Conservation (phyloP, 208 protist genomes). For the Leishmania braziliensis region DNA sequence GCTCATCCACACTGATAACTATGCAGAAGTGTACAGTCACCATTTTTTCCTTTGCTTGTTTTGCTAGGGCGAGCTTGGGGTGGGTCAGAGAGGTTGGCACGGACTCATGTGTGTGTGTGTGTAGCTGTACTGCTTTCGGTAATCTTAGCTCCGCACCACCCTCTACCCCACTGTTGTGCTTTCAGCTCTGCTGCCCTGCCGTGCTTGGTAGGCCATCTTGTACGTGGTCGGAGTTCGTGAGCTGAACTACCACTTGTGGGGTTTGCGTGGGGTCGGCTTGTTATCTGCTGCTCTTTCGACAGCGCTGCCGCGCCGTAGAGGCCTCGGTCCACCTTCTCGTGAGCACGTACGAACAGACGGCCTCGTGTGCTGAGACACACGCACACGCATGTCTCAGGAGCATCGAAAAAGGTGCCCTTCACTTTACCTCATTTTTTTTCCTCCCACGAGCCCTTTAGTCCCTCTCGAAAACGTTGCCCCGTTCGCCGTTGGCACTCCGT, state of each 20-base stretch:
- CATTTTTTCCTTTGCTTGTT: constrained; percentile 7
- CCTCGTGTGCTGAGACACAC: neutral
- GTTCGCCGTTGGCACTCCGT: neutral
- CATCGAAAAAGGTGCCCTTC: neutral
- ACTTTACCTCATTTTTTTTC: neutral
- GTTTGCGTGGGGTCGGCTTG: neutral
- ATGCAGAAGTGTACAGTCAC: constrained; percentile 5
- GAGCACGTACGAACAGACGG: neutral
- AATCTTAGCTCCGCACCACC: neutral
- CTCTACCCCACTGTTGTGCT: neutral
- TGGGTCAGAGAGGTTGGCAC: neutral
- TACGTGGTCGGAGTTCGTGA: neutral
- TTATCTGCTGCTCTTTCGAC: no score
- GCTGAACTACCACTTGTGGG: neutral
- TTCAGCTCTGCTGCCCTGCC: neutral
- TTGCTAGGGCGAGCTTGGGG: neutral
- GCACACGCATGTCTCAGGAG: neutral
- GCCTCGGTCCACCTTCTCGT: neutral
- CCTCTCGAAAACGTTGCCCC: neutral
- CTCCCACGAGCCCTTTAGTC: neutral
- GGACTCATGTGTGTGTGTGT: neutral
- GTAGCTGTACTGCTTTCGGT: neutral
- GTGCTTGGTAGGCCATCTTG: neutral
- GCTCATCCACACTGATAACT: neutral
- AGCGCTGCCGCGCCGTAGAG: neutral